Base-by-base conservation (phyloP, 441 rosid species). In the Lepidium campestre region DNA sequence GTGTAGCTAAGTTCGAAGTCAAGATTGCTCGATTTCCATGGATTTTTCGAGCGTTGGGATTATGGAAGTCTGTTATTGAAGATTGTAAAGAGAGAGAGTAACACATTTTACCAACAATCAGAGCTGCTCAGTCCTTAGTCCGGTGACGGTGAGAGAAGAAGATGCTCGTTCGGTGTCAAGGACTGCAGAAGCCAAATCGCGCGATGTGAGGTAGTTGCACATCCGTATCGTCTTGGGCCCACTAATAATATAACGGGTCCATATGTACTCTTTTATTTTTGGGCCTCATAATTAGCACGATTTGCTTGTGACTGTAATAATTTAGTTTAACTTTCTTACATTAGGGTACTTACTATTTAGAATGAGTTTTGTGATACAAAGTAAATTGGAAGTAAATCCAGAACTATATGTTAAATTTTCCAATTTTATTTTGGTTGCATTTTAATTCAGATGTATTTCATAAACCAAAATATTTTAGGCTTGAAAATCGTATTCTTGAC, bases 51-150 rank as follows among this genome's bases (percentile, higher is more conserved):
- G 66, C 2, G 20, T 22, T 22, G 0, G 55, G 70, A 6, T 57
- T 58, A 8, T 0, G 48, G 45, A 56, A 68, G 46, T 48, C 29
- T 11, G 56, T 29, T 29, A 29, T 25, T n/a, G 78, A 62, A 27
- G 70, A 42, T 34, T 68, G 66, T 25, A 48, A 18, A 35, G 74
- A 62, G 37, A 74, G 70, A 49, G 78, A 62, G 66, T 27, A 18
- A 27, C 57, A 68, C 78, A 68, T 74, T 74, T 62, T 62, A 10
- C 7, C 61, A 49, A 22, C 62, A 1, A 22, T 15, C 50, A 31
- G 60, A 34, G 55, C 53, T 48, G 49, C 41, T 68, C 18, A 48
- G 57, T n/a, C 49, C 18, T 27, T 50, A 32, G 22, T 65, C 22
- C 46, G 35, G 70, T 42, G 0, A 41, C 7, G 34, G 35, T 2